phyloP scores from a whole-genome alignment of 2,329 filamentous ascomycete species.

The Chrysoporthe puriensis region DNA sequence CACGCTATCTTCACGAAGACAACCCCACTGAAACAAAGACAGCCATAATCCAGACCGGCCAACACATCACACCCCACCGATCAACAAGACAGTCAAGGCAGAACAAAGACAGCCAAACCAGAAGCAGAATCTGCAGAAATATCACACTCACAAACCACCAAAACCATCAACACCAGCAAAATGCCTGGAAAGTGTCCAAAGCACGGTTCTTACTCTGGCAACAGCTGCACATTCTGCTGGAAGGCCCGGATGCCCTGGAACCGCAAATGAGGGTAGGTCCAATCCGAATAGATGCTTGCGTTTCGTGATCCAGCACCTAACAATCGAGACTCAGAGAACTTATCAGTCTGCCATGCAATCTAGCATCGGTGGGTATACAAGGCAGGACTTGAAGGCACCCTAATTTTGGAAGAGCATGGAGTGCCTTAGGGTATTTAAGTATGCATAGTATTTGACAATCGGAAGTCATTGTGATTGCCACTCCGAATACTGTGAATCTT shows the following conservation, averaged over 20 bases:
- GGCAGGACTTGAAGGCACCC: no score
- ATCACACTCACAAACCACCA: background rate
- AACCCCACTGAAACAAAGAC: no score
- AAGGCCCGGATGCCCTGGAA: background rate
- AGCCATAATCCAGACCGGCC: background rate
- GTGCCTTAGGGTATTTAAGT: no score
- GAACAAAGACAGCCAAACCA: background rate
- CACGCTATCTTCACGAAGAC: no score
- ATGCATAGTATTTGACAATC: no score
- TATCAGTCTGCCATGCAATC: no score
- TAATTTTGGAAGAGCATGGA: no score
- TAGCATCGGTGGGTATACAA: no score
- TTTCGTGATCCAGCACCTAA: background rate
- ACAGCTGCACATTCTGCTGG: constrained; percentile 9
- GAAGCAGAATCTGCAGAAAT: background rate
- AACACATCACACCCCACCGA: background rate
- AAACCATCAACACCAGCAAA: background rate
- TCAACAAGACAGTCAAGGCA: background rate
- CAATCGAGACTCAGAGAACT: background rate
- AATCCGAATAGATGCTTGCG: no score
- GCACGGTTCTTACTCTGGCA: constrained; percentile 6
- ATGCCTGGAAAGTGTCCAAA: constrained; percentile 10
- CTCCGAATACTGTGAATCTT: no score
- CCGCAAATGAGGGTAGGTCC: background rate
- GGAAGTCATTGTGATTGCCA: no score